Evolutionary conservation across 768 basidiomycete genomes (phyloP).

Genomic region (Lactarius quietus): DNA sequence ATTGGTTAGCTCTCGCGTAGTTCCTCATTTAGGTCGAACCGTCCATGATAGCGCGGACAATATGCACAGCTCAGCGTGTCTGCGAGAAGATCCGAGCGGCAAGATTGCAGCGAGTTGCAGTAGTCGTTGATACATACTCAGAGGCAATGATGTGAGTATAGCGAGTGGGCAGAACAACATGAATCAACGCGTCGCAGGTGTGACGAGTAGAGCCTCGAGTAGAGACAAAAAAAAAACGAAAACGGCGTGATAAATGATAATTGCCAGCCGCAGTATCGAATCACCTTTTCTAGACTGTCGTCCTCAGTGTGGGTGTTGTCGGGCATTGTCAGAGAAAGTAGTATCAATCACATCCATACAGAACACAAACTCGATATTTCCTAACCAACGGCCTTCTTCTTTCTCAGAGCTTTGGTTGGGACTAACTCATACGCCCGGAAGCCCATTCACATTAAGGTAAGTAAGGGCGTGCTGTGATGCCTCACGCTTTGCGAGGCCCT

Average conservation of each 20-base stretch:
- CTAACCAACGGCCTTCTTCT: not conserved
- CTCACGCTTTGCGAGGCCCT: not conserved
- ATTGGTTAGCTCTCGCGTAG: constrained; percentile 26
- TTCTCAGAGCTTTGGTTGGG: not conserved
- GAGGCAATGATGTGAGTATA: constrained; percentile 12
- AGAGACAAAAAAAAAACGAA: not conserved
- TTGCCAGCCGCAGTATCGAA: not conserved
- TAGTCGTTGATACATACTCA: not conserved
- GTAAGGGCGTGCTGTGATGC: not conserved
- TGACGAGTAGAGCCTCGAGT: not conserved
- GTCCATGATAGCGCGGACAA: not conserved
- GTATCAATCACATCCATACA: not conserved
- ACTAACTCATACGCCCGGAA: not conserved
- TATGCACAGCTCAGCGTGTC: constrained; percentile 31
- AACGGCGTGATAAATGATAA: not conserved
- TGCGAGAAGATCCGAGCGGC: constrained; percentile 28
- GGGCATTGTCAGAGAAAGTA: not conserved
- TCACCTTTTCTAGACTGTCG: not conserved
- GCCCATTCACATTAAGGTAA: not conserved
- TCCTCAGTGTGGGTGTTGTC: not conserved
- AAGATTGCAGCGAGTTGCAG: constrained; percentile 19
- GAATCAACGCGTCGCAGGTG: too few relatives aligned
- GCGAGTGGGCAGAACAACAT: too few relatives aligned
- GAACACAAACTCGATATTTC: not conserved
- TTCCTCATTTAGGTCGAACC: too few relatives aligned